Evolutionary conservation across 345 rosid genomes (phyloP), one percentile per base, ranked within the genome.

Genomic region (Citrus australasica): DNA sequence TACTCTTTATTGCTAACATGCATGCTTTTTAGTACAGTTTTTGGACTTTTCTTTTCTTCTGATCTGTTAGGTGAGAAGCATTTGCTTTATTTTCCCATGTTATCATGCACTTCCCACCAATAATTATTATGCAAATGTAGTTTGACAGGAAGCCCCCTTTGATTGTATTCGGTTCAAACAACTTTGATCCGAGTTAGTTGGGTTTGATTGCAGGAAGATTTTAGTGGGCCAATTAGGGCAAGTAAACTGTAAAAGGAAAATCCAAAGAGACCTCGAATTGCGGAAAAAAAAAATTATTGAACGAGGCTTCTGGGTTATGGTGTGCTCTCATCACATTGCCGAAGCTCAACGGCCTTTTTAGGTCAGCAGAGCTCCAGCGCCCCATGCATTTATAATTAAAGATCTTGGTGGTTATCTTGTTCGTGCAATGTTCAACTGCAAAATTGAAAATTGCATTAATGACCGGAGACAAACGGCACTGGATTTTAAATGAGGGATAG

Each of bases 31-130:
- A 33, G 84, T 81, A 76, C 86, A 71, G 46, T 61, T 25, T 73
- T 75, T 83, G 80, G 79, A 67, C 63, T 66, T 76, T 82, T 75
- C 46, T 74, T 75, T 62, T 28, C 42, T 58, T 67, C 67, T 35
- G 10, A 55, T 70, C 67, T 74, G 86, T 76, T 85, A 76, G 84
- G 81, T 80, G 77, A 73, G 76, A 80, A 80, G 79, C 83, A 78
- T 22, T 71, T 63, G n/a, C 53, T 17, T 51, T 73, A 51, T 69
- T 84, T 78, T 76, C 67, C 59, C 38, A 21, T 35, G 69, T 79
- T 61, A 68, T 77, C 37, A 69, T 63, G 58, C 75, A 69, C 75
- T 76, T 65, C 51, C 80, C 55, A 35, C 77, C 82, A 79, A 77
- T 42, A 79, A 77, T 42, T 73, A 71, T 73, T 76, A 77, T 78